Conservation (phyloP, 441 rosid genomes). For the Theobroma grandiflorum region DNA sequence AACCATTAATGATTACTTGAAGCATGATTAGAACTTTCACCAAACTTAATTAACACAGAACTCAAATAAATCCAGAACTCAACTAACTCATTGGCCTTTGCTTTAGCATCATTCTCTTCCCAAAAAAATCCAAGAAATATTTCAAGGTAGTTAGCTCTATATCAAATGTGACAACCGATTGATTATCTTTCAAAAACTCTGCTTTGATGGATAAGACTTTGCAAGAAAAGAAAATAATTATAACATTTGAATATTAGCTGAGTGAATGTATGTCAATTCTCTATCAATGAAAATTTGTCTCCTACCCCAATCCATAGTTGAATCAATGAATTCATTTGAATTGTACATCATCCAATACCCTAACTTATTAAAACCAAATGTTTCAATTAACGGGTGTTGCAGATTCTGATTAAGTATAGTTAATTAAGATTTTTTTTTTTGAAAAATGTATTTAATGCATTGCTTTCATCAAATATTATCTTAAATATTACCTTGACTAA, state of each 20-base stretch:
- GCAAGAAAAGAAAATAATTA: neutral
- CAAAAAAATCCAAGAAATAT: constrained; percentile 5
- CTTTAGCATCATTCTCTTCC: neutral
- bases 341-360: too few relatives aligned
- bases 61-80: constrained; percentile 15
- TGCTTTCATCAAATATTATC: too few relatives aligned
- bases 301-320: neutral
- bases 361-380: too few relatives aligned
- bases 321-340: neutral
- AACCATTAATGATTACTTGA: neutral
- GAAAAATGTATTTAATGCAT: too few relatives aligned
- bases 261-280: neutral
- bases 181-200: neutral
- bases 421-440: too few relatives aligned
- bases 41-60: neutral
- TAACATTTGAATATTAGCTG: neutral
- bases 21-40: constrained; percentile 9
- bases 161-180: neutral
- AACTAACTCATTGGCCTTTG: constrained; percentile 1
- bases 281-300: neutral
- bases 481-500: too few relatives aligned
- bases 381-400: too few relatives aligned
- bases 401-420: too few relatives aligned
- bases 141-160: neutral
- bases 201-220: neutral